phyloP scores from a whole-genome alignment of 2,329 filamentous ascomycete genomes.

The Rhynchosporium secalis region DNA sequence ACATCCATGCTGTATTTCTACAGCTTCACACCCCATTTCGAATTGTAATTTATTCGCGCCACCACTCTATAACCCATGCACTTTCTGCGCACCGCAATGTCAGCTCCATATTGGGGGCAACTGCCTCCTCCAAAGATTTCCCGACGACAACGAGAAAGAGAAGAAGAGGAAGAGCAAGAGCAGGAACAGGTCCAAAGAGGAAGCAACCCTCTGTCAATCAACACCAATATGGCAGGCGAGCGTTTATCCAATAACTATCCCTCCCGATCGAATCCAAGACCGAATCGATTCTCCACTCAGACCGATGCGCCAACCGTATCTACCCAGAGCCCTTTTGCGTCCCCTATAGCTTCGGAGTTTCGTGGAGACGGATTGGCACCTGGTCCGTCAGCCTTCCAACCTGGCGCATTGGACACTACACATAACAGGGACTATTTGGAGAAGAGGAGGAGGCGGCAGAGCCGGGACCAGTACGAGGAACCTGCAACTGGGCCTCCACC shows the following conservation, averaged over 20 bases:
- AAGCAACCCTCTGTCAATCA: conserved; percentile 30
- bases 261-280: conserved; percentile 39
- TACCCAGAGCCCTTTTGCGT: conserved; percentile 58
- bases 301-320: conserved; percentile 59
- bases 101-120: conserved; percentile 55
- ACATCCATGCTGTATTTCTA: not conserved
- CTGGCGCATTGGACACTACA: conserved; percentile 40
- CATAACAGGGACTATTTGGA: conserved; percentile 46
- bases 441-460: conserved; percentile 47
- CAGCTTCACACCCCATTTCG: conserved; percentile 12
- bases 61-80: not conserved
- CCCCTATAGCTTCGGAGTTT: conserved; percentile 54
- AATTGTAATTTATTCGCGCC: not conserved
- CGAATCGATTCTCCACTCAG: conserved; percentile 50
- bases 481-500: conserved; percentile 42
- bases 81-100: conserved; percentile 18
- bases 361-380: conserved; percentile 55
- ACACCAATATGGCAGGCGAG: conserved; percentile 30
- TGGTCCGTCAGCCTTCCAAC: conserved; percentile 58
- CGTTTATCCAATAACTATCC: conserved; percentile 46
- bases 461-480: conserved; percentile 44
- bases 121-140: conserved; percentile 51
- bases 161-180: conserved; percentile 41
- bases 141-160: conserved; percentile 26
- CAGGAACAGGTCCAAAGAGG: conserved; percentile 21